These are phyloP conservation scores for Neurospora sp. DNA, from an alignment of 495 filamentous ascomycete genomes.

Conservation along the genomic window DNA sequence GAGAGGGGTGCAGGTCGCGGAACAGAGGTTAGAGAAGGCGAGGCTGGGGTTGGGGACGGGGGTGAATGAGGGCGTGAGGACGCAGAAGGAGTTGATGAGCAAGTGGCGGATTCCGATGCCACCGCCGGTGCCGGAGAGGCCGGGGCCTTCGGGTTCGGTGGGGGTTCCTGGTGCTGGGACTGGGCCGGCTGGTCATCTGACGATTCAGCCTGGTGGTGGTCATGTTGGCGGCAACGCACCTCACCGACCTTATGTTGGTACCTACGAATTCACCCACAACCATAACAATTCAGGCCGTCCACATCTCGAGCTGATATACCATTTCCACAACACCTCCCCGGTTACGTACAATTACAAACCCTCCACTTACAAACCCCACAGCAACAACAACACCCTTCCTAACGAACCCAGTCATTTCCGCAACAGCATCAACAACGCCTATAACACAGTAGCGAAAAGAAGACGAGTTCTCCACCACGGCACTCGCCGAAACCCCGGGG, in stretches of 20 bases:
- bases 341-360: neutral
- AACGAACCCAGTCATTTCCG: neutral
- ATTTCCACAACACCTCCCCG: neutral
- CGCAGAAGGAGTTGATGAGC: neutral
- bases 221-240: neutral
- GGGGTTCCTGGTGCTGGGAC: neutral
- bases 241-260: neutral
- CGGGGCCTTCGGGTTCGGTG: neutral
- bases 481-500: neutral
- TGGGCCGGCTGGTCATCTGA: neutral
- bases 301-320: neutral
- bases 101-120: neutral
- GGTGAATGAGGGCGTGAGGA: constrained; percentile 23
- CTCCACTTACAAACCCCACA: neutral
- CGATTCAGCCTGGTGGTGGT: neutral
- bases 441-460: neutral
- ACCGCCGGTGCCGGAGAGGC: neutral
- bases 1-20: neutral
- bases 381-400: neutral
- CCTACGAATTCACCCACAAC: neutral
- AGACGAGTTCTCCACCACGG: neutral
- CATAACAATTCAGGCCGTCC: neutral
- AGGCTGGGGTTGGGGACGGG: constrained; percentile 27
- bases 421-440: neutral
- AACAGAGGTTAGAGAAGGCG: constrained; percentile 7